phyloP scores from a whole-genome alignment of 306 rosid species.

The barrel medic (Medicago truncatula) region DNA sequence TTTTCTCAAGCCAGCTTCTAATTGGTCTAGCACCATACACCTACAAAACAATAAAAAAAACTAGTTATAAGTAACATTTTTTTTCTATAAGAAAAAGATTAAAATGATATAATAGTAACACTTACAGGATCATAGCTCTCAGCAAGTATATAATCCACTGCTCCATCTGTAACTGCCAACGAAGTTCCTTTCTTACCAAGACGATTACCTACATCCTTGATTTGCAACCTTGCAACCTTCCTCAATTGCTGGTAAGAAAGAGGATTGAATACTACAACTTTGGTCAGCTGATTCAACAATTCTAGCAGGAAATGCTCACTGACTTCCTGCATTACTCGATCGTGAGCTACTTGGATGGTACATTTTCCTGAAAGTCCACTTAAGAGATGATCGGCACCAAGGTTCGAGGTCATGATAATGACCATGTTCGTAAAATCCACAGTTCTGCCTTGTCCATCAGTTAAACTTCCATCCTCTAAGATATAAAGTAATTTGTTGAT shows the following conservation, averaged over 20 bases:
- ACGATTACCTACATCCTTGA: conserved; percentile 81
- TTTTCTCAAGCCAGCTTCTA: conserved; percentile 93
- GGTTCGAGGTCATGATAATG: conserved; percentile 89
- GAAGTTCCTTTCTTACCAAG: conserved; percentile 83
- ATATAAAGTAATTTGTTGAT: conserved; percentile 85
- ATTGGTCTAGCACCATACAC: conserved; percentile 91
- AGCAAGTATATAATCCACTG: too few relatives aligned
- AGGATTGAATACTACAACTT: conserved; percentile 81
- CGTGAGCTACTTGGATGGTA: conserved; percentile 77
- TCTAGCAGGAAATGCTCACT: conserved; percentile 82
- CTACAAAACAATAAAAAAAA: conserved; percentile 39
- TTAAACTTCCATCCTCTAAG: conserved; percentile 82
- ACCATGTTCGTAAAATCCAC: conserved; percentile 87
- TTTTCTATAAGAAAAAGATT: too few relatives aligned
- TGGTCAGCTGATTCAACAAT: conserved; percentile 73
- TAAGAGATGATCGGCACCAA: conserved; percentile 85
- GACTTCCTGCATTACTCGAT: conserved; percentile 79
- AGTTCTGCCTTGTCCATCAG: conserved; percentile 89
- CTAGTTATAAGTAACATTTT: not conserved
- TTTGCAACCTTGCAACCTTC: conserved; percentile 85
- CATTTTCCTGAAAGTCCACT: conserved; percentile 69
- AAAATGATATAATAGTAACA: not conserved
- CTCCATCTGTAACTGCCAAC: conserved; percentile 46
- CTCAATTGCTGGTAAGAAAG: conserved; percentile 77
- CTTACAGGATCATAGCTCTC: too few relatives aligned